These are phyloP conservation scores for Rubia yunnanensis DNA, from an alignment of 257 asterid genomes.

Conservation along the genomic window DNA sequence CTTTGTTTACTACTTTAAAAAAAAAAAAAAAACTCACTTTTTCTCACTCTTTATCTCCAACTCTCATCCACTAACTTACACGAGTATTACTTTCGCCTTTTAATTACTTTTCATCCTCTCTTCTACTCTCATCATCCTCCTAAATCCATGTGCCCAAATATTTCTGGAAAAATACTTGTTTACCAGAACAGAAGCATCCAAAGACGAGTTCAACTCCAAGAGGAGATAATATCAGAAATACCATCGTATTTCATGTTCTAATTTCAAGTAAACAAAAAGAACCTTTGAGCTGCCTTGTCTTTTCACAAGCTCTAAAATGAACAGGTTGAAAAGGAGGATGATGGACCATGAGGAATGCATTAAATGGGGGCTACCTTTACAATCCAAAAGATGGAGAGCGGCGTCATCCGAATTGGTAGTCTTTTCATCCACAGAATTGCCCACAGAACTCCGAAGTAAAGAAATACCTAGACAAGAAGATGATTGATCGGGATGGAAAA, in stretches of 20 bases:
- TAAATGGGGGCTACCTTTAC: conserved; percentile 19
- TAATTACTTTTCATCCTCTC: not conserved
- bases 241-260: not conserved
- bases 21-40: no score
- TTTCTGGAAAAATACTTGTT: not conserved
- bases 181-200: not conserved
- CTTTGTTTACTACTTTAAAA: no score
- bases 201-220: not conserved
- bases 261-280: not conserved
- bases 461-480: conserved; percentile 34
- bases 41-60: no score
- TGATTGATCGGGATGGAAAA: not conserved
- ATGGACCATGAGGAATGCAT: not conserved
- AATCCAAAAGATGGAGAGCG: conserved; percentile 15
- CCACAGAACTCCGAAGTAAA: conserved; percentile 23
- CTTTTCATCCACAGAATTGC: conserved; percentile 27
- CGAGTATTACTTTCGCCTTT: not conserved
- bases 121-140: not conserved
- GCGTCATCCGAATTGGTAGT: conserved; percentile 23
- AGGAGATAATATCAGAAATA: not conserved
- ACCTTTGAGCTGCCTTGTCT: not conserved
- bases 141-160: not conserved
- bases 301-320: not conserved
- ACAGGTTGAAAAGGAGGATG: not conserved
- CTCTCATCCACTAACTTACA: not conserved